Base-by-base conservation (phyloP, 345 rosid species). In the Eucalyptus leucophloia region DNA sequence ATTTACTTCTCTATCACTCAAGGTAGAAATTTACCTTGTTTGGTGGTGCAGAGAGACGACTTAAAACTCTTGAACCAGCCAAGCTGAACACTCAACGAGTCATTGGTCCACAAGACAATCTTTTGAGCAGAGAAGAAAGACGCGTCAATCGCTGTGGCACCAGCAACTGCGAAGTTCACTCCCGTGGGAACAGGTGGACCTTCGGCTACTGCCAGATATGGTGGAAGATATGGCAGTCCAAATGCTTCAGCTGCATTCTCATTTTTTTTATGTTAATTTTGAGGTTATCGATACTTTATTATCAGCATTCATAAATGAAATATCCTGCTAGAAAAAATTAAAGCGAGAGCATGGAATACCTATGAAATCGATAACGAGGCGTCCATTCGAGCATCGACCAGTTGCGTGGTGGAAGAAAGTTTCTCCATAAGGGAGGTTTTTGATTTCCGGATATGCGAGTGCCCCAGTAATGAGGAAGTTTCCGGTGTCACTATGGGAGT, bases 91-190 rank as follows among this genome's bases (percentile, higher is more conserved):
- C 86, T 91, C 88, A 93, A 83, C 23, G 97, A 91, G 88, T 90
- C 86, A 50, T 94, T 94, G 2, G 96, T 94, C 92, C 93, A 92
- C 81, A 94, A 51, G 37, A 82, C 90, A 72, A 95, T 37, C 3
- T 91, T 88, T 83, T 88, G 87, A 26, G 91, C 80, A n/a, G 90
- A 80, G 49, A 93, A 94, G 89, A 92, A 92, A 54, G 86, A 47
- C 67, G 93, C 30, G 28, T 90, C 90, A 5, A 93, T 92, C 5
- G 96, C 96, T 6, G 96, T 95, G 3, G 97, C 96, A 90, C 95
- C 97, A 4, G 94, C 93, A 80, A 95, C 96, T 10, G 96, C 97
- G 82, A 95, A 94, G 90, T 95, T 95, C 17, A 90, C 95, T 37
- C 95, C 95, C 13, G 88, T 89, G 21, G 49, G 54, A 28, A 60